Conservation (phyloP, 2,329 filamentous ascomycete genomes). For the Nemania diffusa region DNA sequence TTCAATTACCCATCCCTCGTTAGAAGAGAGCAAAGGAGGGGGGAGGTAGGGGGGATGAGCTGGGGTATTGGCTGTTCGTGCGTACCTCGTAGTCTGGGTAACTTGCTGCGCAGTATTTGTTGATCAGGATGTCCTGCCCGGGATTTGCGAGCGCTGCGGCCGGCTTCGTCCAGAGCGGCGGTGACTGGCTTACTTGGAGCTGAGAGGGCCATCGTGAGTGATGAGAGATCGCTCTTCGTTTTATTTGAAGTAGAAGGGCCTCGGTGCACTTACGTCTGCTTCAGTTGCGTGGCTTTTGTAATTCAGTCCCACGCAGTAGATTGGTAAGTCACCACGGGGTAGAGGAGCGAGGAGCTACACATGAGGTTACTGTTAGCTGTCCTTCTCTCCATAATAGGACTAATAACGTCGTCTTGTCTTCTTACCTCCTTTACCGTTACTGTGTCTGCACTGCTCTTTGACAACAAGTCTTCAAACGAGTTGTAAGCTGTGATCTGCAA, state of each 20-base stretch:
- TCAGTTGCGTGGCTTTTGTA: constrained; percentile 39
- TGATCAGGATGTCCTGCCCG: constrained; percentile 49
- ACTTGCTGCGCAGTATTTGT: constrained; percentile 52
- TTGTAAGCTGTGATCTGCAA: constrained; percentile 28
- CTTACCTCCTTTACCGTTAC: constrained; percentile 31
- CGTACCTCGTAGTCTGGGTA: constrained; percentile 51
- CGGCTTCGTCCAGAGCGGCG: constrained; percentile 54
- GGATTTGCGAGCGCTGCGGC: constrained; percentile 46
- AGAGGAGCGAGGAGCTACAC: constrained; percentile 32
- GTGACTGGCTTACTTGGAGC: constrained; percentile 28
- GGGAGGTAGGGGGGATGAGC: neutral
- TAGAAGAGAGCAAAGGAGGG: neutral
- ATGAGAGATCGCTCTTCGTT: neutral
- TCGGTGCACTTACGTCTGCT: constrained; percentile 26
- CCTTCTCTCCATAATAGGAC: neutral
- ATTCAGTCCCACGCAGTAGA: constrained; percentile 47
- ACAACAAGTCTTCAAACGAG: constrained; percentile 27
- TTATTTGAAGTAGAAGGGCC: neutral
- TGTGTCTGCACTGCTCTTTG: constrained; percentile 4
- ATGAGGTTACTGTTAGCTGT: neutral
- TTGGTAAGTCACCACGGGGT: constrained; percentile 31
- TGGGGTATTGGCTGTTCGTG: neutral
- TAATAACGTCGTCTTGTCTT: neutral
- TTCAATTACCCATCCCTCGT: neutral
- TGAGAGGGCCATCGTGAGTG: constrained; percentile 12